These are phyloP conservation scores for Funneliformis caledonium DNA, from an alignment of 371 early-diverging fungal genomes.

Conservation along the genomic window DNA sequence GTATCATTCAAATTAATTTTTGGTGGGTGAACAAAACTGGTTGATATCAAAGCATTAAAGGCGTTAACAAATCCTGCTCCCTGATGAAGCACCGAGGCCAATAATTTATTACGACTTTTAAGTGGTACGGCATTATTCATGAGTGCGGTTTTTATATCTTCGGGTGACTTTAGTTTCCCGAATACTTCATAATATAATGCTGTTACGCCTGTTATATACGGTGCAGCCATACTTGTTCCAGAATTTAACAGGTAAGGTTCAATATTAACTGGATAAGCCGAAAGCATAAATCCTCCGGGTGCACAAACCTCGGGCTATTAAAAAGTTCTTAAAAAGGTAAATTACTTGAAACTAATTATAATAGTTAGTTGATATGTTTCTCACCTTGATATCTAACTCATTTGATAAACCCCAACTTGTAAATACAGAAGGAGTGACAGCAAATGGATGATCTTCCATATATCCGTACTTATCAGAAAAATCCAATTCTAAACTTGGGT, in stretches of 20 bases:
- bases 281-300: slow-evolving; percentile 76
- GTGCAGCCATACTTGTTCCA: slow-evolving; percentile 74
- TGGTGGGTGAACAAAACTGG: slow-evolving; percentile 62
- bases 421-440: slow-evolving; percentile 57
- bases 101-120: slow-evolving; percentile 24
- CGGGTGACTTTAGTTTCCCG: slow-evolving; percentile 3
- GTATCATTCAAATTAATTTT: slow-evolving; percentile 50
- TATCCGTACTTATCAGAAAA: slow-evolving; percentile 21
- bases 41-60: slow-evolving; percentile 59
- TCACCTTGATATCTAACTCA: slow-evolving; percentile 59
- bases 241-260: slow-evolving; percentile 59
- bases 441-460: slow-evolving; percentile 45
- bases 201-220: slow-evolving; percentile 71
- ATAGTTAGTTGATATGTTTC: too few relatives aligned
- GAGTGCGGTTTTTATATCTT: slow-evolving; percentile 40
- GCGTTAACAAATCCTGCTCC: slow-evolving; percentile 81
- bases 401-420: slow-evolving; percentile 76
- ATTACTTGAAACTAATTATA: neutral
- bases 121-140: slow-evolving; percentile 30
- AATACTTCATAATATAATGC: slow-evolving; percentile 57
- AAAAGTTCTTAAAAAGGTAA: neutral
- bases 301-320: slow-evolving; percentile 66
- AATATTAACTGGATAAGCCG: slow-evolving; percentile 60
- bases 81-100: slow-evolving; percentile 54
- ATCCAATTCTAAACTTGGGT: neutral